Evolutionary conservation across 495 filamentous ascomycete genomes (phyloP), one percentile per base, ranked within the genome.

Genomic region (Neurospora sp.): DNA sequence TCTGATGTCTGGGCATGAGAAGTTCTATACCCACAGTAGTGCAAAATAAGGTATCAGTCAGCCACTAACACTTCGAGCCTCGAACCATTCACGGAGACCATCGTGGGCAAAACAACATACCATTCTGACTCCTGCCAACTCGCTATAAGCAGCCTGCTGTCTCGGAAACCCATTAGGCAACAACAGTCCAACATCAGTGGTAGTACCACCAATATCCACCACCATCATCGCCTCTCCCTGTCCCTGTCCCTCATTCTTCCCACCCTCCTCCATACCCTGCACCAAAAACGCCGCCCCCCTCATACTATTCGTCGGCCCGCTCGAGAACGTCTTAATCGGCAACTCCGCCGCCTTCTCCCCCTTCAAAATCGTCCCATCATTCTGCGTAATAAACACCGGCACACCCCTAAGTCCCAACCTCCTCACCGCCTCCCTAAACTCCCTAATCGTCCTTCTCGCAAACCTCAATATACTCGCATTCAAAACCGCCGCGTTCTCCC

Each of bases 241-340:
- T 4, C 18, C 42, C 2, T 18, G 41, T 44, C 38, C 66, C 5
- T 23, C 27, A 39, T 35, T 49, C 0, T 71, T 12, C n/a, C 9
- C 14, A 9, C 2, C 18, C 20, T 78, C 60, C 39, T 80, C 40
- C 74, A 77, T 76, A 7, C 8, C 8, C 73, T 77, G 78, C 5
- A 78, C 78, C 27, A 89, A 78, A 71, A 86, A 88, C 0, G 86
- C 86, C 7, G 87, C 87, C 5, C 87, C 87, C 3, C 86, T 80
- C 86, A 88, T 88, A 39, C 84, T 86, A 71, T 89, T 89, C 0
- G 87, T 88, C 18, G 87, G 86, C 0, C 87, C 87, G 39, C 83
- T 86, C 0, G 83, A 86, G 71, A 89, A 88, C 0, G 86, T 86
- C 54, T 84, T 76, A 73, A 89, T 89, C 0, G 87, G 87, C n/a